phyloP scores from a whole-genome alignment of 177 flowering plant species.

The Telopea speciosissima region DNA sequence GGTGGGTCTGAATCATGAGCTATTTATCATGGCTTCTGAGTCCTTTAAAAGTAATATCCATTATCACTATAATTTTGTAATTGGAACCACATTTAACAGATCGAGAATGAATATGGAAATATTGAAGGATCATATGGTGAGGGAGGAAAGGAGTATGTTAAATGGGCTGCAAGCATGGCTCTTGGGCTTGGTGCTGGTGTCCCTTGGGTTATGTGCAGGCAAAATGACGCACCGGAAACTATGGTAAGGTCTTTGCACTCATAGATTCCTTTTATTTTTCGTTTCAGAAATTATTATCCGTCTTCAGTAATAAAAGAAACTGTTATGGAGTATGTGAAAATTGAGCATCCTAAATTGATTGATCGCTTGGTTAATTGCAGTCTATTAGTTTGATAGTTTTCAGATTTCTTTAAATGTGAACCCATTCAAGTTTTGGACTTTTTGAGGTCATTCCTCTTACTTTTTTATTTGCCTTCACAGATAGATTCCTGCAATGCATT shows the following conservation, averaged over 20 bases:
- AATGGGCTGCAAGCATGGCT: constrained; percentile 95
- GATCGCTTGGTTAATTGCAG: not conserved
- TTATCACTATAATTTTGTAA: not conserved
- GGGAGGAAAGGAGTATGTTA: constrained; percentile 62
- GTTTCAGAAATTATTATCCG: not conserved
- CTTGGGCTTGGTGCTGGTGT: constrained; percentile 84
- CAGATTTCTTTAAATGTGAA: not conserved
- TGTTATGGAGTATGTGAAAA: not conserved
- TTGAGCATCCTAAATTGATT: not conserved
- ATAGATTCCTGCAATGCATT: constrained; percentile 85
- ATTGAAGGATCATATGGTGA: constrained; percentile 56
- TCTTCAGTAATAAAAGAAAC: not conserved
- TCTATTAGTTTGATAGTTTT: not conserved
- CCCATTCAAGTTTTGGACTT: not conserved
- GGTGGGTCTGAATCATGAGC: not conserved
- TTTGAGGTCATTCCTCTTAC: not conserved
- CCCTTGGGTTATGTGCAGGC: constrained; percentile 99
- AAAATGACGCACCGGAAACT: constrained; percentile 78
- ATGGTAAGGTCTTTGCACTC: constrained; percentile 39
- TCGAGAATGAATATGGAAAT: constrained; percentile 94
- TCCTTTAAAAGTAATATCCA: not conserved
- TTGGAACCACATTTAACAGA: constrained; percentile 37
- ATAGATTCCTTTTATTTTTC: not conserved
- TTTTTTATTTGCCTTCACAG: constrained; percentile 32
- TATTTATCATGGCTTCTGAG: not conserved